Evolutionary conservation across 2,329 filamentous ascomycete species (phyloP), one percentile per base, ranked within the genome.

Genomic region (Coniochaeta sp.): DNA sequence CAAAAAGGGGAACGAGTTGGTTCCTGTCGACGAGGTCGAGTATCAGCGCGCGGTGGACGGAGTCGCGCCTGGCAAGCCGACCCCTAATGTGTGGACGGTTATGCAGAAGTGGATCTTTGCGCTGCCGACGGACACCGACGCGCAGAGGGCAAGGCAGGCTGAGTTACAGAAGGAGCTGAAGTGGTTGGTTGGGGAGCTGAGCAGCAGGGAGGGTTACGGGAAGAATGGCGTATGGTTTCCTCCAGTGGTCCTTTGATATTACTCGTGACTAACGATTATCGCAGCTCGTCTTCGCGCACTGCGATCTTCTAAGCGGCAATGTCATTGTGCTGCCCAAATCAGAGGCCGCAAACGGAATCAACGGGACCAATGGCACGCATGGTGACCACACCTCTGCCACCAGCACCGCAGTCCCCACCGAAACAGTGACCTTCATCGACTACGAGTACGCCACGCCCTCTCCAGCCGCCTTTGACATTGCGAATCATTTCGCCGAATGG

Each of bases 401-500:
- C 40, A 65, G 22, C 65, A 65, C 28, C 67, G 72, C 8, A 9
- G 3, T 36, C 16, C 69, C 73, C 36, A 71, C 79, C 26, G 78
- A 82, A 56, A 80, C 76, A 2, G 88, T 93, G 59, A 85, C 84
- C 70, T 98, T 99, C 75, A 99, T 99, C 73, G 95, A 99, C 76
- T 99, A 98, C 78, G 95, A 99, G 74, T 99, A 99, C 74, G 92
- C 93, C 16, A 95, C 91, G 4, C 93, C 95, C 2, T 93, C 93
- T 0, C 93, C 93, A 1, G 92, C 93, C 4, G 93, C 93, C 1
- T 99, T 99, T 75, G 95, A 99, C 73, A 87, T 99, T 67, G 89
- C 93, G 57, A 99, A 99, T 77, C 95, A 99, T 79, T 96, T 99
- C 72, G 92, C 95, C 55, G 95, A 99, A 77, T 99, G 95, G 93